phyloP scores from a whole-genome alignment of 2,329 filamentous ascomycete genomes.

The Aspergillus versicolor region DNA sequence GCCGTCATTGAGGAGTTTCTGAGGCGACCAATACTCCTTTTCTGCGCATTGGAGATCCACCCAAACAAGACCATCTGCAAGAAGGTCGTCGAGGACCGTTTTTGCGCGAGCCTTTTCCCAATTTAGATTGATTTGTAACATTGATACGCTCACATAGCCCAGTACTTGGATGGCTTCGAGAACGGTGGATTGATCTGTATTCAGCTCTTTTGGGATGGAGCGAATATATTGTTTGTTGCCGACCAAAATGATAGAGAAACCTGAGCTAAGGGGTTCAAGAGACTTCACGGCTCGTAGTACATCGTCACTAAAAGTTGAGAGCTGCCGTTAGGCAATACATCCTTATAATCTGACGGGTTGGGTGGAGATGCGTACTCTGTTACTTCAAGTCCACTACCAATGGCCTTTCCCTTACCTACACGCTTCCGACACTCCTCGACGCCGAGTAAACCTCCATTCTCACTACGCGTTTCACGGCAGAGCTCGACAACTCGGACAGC shows the following conservation, averaged over 20 bases:
- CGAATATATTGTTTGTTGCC: constrained; percentile 85
- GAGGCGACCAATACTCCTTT: constrained; percentile 81
- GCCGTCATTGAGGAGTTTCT: constrained; percentile 42
- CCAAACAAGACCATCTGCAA: constrained; percentile 90
- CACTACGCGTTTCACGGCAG: constrained; percentile 77
- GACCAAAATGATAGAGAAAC: constrained; percentile 80
- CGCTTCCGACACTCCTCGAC: constrained; percentile 76
- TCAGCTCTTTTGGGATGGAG: constrained; percentile 91
- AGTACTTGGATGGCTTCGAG: constrained; percentile 87
- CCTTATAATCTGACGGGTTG: neutral
- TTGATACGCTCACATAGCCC: constrained; percentile 84
- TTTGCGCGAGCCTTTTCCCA: constrained; percentile 85
- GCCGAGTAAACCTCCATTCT: constrained; percentile 90
- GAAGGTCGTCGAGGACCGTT: constrained; percentile 85
- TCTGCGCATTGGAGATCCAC: constrained; percentile 82
- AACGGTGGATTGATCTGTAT: constrained; percentile 88
- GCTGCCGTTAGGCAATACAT: neutral
- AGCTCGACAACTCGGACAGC: constrained; percentile 94
- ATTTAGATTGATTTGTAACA: constrained; percentile 80
- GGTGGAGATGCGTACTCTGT: constrained; percentile 63
- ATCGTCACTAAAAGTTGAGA: constrained; percentile 63
- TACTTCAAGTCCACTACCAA: constrained; percentile 73
- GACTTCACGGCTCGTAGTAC: constrained; percentile 85
- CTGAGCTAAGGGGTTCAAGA: constrained; percentile 80
- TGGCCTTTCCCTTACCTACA: constrained; percentile 69